Evolutionary conservation across 2,329 filamentous ascomycete species (phyloP), one percentile per base, ranked within the genome.

Genomic region (Colletotrichum costaricense): DNA sequence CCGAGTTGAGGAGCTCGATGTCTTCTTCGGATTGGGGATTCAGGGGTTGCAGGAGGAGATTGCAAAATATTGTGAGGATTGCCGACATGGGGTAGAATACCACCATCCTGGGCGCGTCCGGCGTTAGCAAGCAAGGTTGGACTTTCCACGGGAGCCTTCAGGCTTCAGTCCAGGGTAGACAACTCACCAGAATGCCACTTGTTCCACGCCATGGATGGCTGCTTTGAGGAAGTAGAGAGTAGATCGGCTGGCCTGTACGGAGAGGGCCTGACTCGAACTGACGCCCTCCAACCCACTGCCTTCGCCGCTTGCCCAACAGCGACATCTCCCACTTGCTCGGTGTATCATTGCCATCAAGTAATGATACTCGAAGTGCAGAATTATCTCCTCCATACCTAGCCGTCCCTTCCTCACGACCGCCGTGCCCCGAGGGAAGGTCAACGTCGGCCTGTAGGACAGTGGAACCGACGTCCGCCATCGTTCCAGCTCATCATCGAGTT

Each of bases 81-180:
- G 89, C 88, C 0, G 87, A 86, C 67, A 89, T 85, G 1, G 89
- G 88, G 67, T 91, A 91, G 76, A 89, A 90, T 2, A 89, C 81
- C 4, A 90, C 78, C n/a, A 85, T 79, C 88, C 89, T 90, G 42
- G 8, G 19, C 7, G 14, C 6, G 14, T 14, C 9, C 16, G 9
- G 5, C 2, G 67, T 73, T 2, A 66, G 4, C 14, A 67, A 67
- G 5, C 11, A 35, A 35, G 11, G 4, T 14, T 42, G 14, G 14
- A 7, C 30, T 24, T 16, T 24, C 12, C 12, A 4, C 19, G 26
- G 26, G 26, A 26, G 26, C 26, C 26, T 26, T 26, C 26, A 26
- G 26, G 26, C 26, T 26, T 4, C n/a, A 22, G 19, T 5, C 11
- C 42, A 8, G 7, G 16, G 8, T 49, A 22, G 1, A 22, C 12